A percentile compares a stretch with the other conserved stretches of the same genome.
phyloP scores from a whole-genome alignment of 2,329 filamentous ascomycete species.

The Arthrinium phaeospermum region DNA sequence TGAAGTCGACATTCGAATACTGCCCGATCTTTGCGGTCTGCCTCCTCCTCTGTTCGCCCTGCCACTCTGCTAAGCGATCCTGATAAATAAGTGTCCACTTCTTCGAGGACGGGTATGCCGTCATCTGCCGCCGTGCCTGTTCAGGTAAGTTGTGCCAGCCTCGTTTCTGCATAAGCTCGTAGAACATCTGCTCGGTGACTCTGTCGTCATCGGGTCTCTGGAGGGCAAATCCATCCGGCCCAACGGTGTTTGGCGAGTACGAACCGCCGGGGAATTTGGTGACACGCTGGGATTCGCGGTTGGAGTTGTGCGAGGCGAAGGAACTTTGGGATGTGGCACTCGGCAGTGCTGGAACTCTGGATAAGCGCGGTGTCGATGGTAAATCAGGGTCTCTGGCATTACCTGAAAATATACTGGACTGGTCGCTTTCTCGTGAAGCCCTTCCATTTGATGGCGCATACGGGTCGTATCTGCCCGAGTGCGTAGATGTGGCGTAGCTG shows the following conservation, averaged over 20 bases:
- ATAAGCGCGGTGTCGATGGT: conserved; percentile 50
- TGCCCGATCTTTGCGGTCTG: conserved; percentile 75
- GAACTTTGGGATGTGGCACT: conserved; percentile 63
- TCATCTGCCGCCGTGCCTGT: conserved; percentile 92
- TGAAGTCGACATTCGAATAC: conserved; percentile 70
- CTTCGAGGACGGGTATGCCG: conserved; percentile 90
- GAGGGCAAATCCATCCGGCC: conserved; percentile 63
- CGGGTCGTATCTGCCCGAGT: conserved; percentile 63
- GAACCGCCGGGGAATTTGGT: conserved; percentile 56
- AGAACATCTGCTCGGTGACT: conserved; percentile 88
- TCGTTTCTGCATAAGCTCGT: conserved; percentile 94
- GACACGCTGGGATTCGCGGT: conserved; percentile 62
- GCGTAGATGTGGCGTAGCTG: conserved; percentile 57
- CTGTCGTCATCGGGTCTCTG: conserved; percentile 79
- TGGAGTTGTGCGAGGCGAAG: conserved; percentile 52
- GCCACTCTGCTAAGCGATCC: conserved; percentile 89
- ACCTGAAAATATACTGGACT: conserved; percentile 63
- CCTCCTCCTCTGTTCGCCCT: conserved; percentile 90
- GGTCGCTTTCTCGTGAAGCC: conserved; percentile 48
- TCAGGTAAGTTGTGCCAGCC: conserved; percentile 98
- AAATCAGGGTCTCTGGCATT: conserved; percentile 52
- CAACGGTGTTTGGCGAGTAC: conserved; percentile 26
- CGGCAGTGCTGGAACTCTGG: conserved; percentile 55
- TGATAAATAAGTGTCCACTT: conserved; percentile 98
- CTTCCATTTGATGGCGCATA: conserved; percentile 33